phyloP scores from a whole-genome alignment of 352 stramenopile genomes.

The Pythium pyrilobum region DNA sequence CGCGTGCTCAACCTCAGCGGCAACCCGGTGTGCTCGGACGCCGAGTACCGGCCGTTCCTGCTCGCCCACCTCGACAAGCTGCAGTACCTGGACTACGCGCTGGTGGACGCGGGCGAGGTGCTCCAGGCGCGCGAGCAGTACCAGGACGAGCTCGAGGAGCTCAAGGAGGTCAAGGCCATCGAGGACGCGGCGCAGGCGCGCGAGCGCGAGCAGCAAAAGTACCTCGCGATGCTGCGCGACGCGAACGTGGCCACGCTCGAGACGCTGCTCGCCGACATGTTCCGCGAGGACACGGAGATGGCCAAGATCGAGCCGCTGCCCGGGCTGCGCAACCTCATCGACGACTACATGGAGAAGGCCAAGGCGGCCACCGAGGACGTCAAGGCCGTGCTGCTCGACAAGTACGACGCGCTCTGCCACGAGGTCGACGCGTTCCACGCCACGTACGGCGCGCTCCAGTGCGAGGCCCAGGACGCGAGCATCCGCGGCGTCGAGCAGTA shows the following conservation, averaged over 20 bases:
- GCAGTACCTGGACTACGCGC: slow-evolving; percentile 92
- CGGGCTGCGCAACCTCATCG: slow-evolving; percentile 84
- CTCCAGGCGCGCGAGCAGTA: slow-evolving; percentile 87
- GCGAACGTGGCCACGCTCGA: slow-evolving; percentile 88
- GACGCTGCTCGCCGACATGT: slow-evolving; percentile 90
- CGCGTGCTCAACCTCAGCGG: slow-evolving; percentile 89
- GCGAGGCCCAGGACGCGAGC: slow-evolving; percentile 65
- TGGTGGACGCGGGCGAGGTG: slow-evolving; percentile 78
- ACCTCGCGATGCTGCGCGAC: slow-evolving; percentile 72
- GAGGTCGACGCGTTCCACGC: slow-evolving; percentile 54
- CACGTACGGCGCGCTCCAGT: slow-evolving; percentile 52
- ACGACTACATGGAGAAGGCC: slow-evolving; percentile 87
- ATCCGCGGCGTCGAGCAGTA: slow-evolving; percentile 81
- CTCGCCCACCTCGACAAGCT: slow-evolving; percentile 91
- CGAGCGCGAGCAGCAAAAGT: slow-evolving; percentile 75
- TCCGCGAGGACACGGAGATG: slow-evolving; percentile 90
- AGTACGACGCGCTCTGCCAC: slow-evolving; percentile 42
- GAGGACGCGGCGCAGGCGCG: slow-evolving; percentile 68
- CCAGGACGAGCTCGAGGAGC: slow-evolving; percentile 80
- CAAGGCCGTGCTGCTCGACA: slow-evolving; percentile 73
- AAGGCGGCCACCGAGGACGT: slow-evolving; percentile 80
- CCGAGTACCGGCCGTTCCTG: slow-evolving; percentile 89
- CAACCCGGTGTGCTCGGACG: slow-evolving; percentile 90
- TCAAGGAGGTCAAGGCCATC: slow-evolving; percentile 84
- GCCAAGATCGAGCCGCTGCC: slow-evolving; percentile 89